Conservation (phyloP, 2,329 filamentous ascomycete genomes). For the Fusarium subtropicale region DNA sequence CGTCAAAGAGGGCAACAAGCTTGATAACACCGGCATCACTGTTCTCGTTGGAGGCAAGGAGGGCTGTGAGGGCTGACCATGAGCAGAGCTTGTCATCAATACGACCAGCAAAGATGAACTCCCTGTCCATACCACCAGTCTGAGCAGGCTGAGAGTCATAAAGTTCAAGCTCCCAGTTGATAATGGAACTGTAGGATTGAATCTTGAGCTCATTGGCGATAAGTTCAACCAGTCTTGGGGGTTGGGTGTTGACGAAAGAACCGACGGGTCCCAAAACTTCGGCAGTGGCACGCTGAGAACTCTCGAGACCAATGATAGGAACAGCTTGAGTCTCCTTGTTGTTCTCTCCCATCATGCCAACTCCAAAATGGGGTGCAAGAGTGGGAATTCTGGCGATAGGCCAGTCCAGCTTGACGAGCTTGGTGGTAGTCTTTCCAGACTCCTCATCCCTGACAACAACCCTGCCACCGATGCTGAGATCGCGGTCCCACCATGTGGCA, state of each 20-base stretch:
- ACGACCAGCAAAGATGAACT: conserved; percentile 93
- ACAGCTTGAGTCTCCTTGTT: conserved; percentile 95
- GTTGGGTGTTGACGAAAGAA: conserved; percentile 85
- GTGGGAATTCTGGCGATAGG: conserved; percentile 94
- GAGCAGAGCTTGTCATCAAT: conserved; percentile 99
- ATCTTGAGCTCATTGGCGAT: conserved; percentile 85
- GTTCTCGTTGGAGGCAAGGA: conserved; percentile 74
- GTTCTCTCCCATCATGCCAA: conserved; percentile 72
- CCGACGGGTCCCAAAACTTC: conserved; percentile 70
- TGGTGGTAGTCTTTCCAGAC: conserved; percentile 80
- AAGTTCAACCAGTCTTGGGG: conserved; percentile 83
- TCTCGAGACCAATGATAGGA: conserved; percentile 90
- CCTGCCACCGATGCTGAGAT: conserved; percentile 88
- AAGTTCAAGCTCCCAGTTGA: conserved; percentile 97
- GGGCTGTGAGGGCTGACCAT: conserved; percentile 87
- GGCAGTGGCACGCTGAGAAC: conserved; percentile 58
- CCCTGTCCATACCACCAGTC: conserved; percentile 85
- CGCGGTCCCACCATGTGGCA: conserved; percentile 96
- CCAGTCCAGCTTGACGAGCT: conserved; percentile 92
- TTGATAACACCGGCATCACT: conserved; percentile 78
- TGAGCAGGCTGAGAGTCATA: conserved; percentile 90
- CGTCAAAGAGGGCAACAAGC: conserved; percentile 93
- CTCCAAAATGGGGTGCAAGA: conserved; percentile 92
- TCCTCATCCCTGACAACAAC: conserved; percentile 82
- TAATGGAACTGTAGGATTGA: conserved; percentile 75